Percentiles rank a stretch among this genome's conserved stretches.
Conservation (phyloP, 306 rosid genomes). For the Luffa aegyptiaca region DNA sequence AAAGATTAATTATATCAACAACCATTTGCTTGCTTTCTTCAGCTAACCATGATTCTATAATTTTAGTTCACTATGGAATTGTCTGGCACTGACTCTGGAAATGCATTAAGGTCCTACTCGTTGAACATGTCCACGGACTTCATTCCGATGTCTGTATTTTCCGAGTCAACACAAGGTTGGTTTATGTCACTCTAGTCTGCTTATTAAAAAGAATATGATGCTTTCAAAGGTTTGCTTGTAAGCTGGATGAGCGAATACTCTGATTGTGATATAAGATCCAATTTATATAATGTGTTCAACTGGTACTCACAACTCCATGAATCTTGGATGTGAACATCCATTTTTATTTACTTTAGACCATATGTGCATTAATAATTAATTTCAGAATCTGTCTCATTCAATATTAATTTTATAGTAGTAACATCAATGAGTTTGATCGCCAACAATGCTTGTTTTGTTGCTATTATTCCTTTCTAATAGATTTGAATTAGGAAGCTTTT, state of each 20-base stretch:
- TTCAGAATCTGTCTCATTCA: background rate
- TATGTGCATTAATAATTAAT: background rate
- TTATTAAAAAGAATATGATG: background rate
- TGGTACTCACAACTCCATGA: background rate
- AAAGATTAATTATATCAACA: background rate
- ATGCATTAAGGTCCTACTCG: constrained; percentile 39
- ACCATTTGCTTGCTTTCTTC: background rate
- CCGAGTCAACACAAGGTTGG: constrained; percentile 67
- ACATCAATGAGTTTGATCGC: background rate
- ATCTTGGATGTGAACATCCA: background rate
- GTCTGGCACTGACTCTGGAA: constrained; percentile 55
- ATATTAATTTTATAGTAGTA: background rate
- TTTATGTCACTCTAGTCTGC: background rate
- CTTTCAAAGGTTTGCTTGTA: background rate
- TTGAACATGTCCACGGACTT: constrained; percentile 62
- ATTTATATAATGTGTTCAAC: background rate
- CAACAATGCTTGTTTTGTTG: background rate
- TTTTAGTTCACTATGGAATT: constrained; percentile 81
- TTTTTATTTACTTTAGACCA: background rate
- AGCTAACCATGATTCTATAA: constrained; percentile 5
- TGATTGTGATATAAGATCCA: background rate
- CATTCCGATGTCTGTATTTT: constrained; percentile 72
- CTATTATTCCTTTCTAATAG: background rate
- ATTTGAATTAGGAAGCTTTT: background rate
- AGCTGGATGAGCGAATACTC: background rate